These are phyloP conservation scores for Thalassiosira hispida DNA, from an alignment of 352 stramenopile genomes.

Conservation along the genomic window DNA sequence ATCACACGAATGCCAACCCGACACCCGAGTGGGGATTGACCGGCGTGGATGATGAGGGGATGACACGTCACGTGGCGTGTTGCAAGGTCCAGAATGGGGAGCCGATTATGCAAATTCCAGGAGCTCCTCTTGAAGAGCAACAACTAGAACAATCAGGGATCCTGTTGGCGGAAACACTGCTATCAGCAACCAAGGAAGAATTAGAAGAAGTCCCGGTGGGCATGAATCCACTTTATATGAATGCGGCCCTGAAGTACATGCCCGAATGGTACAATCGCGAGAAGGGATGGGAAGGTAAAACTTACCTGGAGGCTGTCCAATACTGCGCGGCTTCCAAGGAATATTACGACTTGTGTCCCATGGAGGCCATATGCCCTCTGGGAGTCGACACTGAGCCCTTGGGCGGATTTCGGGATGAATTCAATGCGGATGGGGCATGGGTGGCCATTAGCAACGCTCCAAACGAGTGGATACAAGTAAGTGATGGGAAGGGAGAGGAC, in stretches of 20 bases:
- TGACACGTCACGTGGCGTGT: slow-evolving; percentile 17
- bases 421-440: slow-evolving; percentile 14
- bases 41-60: slow-evolving; percentile 16
- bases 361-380: slow-evolving; percentile 7
- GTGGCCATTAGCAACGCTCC: slow-evolving; percentile 18
- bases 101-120: background rate
- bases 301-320: slow-evolving; percentile 1
- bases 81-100: background rate
- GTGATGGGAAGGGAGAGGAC: background rate
- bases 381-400: background rate
- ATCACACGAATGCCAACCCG: background rate
- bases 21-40: slow-evolving; percentile 24
- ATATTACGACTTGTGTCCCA: slow-evolving; percentile 6
- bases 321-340: slow-evolving; percentile 5
- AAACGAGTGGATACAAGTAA: slow-evolving; percentile 40
- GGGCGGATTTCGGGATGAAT: background rate
- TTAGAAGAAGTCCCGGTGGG: background rate
- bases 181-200: too few species aligned
- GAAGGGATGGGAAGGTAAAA: background rate
- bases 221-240: background rate
- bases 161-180: too few species aligned
- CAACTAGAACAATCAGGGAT: too few species aligned
- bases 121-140: background rate
- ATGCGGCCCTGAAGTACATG: background rate
- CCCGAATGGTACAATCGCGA: background rate